These are phyloP conservation scores for Hibiscus trionum DNA, from an alignment of 345 rosid genomes.

Conservation along the genomic window DNA sequence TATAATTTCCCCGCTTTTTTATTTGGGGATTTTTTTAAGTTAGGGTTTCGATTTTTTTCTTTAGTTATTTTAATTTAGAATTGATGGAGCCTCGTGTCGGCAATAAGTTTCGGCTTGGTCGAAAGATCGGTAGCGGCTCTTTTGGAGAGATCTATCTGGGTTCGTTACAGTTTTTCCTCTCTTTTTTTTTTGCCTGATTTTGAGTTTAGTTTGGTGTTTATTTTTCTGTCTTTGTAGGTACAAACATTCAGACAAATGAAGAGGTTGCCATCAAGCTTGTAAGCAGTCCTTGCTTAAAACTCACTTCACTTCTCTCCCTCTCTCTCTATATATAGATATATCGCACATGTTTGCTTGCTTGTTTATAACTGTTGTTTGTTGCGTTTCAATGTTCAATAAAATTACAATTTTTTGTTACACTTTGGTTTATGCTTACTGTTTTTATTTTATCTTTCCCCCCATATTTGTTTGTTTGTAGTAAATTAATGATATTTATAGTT, in stretches of 20 bases:
- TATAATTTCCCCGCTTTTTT: neutral
- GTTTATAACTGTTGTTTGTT: neutral
- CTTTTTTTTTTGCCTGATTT: neutral
- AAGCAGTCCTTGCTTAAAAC: constrained; percentile 25
- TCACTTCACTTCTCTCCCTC: neutral
- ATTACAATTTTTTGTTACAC: neutral
- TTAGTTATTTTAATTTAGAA: neutral
- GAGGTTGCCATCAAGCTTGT: constrained; percentile 98
- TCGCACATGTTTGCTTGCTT: neutral
- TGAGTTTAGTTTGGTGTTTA: neutral
- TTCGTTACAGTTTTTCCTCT: constrained; percentile 15
- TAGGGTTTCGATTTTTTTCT: constrained; percentile 4
- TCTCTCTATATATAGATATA: too few species aligned
- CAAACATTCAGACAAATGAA: constrained; percentile 77
- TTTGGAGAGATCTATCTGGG: constrained; percentile 99
- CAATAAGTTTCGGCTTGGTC: constrained; percentile 80
- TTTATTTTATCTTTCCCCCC: neutral
- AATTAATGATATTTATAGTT: neutral
- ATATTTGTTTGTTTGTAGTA: neutral
- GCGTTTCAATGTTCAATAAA: neutral
- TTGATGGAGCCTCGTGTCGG: constrained; percentile 85
- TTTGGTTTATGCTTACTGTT: neutral
- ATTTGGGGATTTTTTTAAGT: neutral
- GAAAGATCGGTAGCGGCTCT: constrained; percentile 98
- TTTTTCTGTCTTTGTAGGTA: constrained; percentile 34